Percentiles rank a stretch among this genome's conserved stretches.
Conservation (phyloP, 495 filamentous ascomycete genomes). For the Pyronema omphalodes region DNA sequence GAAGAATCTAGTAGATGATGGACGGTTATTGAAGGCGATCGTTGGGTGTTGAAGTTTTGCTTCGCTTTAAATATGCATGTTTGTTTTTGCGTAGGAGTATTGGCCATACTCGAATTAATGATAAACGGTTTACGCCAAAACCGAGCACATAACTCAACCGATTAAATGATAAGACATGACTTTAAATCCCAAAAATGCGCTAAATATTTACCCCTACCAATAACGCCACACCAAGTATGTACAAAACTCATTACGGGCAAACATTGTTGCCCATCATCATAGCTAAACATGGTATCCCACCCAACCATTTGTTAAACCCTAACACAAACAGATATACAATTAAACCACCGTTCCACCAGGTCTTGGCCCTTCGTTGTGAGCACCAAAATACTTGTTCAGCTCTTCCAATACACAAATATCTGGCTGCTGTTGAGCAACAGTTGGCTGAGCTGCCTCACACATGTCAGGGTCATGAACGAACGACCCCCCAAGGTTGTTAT, state of each 20-base stretch:
- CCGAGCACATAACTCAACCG: too few relatives aligned
- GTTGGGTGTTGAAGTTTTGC: too few relatives aligned
- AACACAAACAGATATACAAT: neutral
- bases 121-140: too few relatives aligned
- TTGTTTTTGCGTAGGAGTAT: too few relatives aligned
- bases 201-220: neutral
- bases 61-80: too few relatives aligned
- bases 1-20: too few relatives aligned
- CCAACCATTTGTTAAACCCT: neutral
- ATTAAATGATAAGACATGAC: too few relatives aligned
- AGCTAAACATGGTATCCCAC: neutral
- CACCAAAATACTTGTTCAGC: conserved; percentile 72
- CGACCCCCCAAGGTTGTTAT: conserved; percentile 42
- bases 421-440: too few relatives aligned
- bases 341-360: neutral
- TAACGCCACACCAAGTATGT: neutral
- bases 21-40: too few relatives aligned
- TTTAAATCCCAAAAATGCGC: neutral
- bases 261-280: neutral
- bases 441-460: conserved; percentile 7
- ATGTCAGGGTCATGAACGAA: conserved; percentile 42
- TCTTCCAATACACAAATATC: conserved; percentile 73
- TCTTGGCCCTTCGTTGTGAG: conserved; percentile 29
- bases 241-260: neutral
- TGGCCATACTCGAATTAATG: too few relatives aligned